These are phyloP conservation scores for Poa annua DNA, from an alignment of 176 grass and related monocot genomes.

Conservation along the genomic window DNA sequence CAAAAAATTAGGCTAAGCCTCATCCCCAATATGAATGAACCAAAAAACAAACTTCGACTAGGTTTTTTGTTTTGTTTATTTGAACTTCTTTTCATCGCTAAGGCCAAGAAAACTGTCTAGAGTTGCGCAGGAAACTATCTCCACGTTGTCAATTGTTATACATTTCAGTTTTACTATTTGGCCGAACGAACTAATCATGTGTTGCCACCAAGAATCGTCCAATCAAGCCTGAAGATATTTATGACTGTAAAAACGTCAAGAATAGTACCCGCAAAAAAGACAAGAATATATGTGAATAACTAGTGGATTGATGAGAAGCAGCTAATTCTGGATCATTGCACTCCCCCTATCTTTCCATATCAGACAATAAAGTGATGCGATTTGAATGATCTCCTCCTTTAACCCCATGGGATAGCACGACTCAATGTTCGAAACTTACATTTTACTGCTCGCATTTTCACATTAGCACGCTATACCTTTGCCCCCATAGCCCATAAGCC, in stretches of 20 bases:
- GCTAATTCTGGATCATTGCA: background rate
- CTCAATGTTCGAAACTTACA: constrained; percentile 5
- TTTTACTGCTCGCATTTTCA: background rate
- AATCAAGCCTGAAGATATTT: background rate
- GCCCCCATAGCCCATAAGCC: too few species aligned
- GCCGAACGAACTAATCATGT: too few species aligned
- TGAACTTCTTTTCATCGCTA: too few species aligned
- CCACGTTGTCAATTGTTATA: too few species aligned
- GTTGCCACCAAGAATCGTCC: background rate
- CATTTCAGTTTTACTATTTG: too few species aligned
- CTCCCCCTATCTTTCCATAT: background rate
- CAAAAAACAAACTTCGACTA: too few species aligned
- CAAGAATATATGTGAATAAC: background rate
- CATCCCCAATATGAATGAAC: too few species aligned
- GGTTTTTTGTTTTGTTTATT: too few species aligned
- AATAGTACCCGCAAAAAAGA: background rate
- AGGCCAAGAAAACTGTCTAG: too few species aligned
- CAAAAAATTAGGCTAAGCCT: too few species aligned
- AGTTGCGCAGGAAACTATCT: too few species aligned
- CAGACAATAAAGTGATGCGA: background rate
- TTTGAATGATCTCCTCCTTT: background rate
- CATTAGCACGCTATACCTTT: constrained; percentile 5
- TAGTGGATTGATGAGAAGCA: background rate
- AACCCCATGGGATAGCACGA: background rate
- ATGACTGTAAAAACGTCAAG: background rate